A percentile compares a stretch with the other conserved stretches of the same genome.
These are phyloP conservation scores for Globisporangium sylvaticum DNA, from an alignment of 352 stramenopile genomes.

Conservation along the genomic window DNA sequence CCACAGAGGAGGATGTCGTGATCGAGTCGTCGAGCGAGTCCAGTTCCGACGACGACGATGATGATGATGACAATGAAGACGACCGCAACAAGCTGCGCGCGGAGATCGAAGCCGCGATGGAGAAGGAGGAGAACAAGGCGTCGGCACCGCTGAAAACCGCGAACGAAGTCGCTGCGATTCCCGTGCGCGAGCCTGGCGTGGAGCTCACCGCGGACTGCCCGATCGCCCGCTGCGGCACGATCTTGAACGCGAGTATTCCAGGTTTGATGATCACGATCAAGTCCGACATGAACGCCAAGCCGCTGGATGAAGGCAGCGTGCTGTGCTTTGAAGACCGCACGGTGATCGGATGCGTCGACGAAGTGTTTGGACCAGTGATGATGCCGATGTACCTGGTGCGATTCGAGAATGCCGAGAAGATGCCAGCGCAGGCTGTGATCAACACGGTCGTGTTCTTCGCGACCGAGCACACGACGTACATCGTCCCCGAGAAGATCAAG, in stretches of 20 bases:
- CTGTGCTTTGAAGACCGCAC: constrained; percentile 75
- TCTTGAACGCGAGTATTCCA: constrained; percentile 59
- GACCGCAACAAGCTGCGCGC: constrained; percentile 45
- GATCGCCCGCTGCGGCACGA: constrained; percentile 61
- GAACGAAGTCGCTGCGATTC: constrained; percentile 50
- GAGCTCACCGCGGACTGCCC: constrained; percentile 67
- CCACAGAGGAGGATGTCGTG: constrained; percentile 9
- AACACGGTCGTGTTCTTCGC: constrained; percentile 59
- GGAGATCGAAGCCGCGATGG: constrained; percentile 77
- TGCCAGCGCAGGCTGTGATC: constrained; percentile 40
- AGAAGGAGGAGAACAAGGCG: constrained; percentile 58
- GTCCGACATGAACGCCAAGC: constrained; percentile 48
- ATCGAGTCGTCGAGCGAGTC: constrained; percentile 13
- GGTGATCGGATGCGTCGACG: constrained; percentile 76
- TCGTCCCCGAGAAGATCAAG: constrained; percentile 68
- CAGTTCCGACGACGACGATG: constrained; percentile 25
- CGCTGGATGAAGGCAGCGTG: constrained; percentile 77
- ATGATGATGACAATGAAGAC: constrained; percentile 25
- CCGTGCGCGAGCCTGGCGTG: constrained; percentile 62
- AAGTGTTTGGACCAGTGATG: constrained; percentile 80
- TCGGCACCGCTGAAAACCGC: constrained; percentile 48
- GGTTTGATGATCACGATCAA: constrained; percentile 83
- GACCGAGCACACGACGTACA: constrained; percentile 80
- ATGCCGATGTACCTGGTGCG: constrained; percentile 88
- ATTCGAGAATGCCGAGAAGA: constrained; percentile 66